Conservation (phyloP, 306 rosid genomes). For the Notholithocarpus densiflorus region DNA sequence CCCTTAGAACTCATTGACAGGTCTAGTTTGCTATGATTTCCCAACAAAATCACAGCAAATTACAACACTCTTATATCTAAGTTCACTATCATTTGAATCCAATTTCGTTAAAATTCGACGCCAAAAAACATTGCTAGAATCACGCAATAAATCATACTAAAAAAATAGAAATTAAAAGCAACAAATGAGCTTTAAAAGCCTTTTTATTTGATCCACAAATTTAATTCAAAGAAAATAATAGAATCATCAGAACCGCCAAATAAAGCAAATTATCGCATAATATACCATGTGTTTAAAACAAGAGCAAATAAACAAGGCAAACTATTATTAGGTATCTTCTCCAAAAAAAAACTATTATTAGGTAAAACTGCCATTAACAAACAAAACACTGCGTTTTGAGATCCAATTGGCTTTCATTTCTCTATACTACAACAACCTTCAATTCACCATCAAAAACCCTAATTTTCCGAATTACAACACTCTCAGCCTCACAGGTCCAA, state of each 20-base stretch:
- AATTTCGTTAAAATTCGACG: too few relatives aligned
- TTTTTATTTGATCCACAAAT: too few relatives aligned
- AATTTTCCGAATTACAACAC: conserved; percentile 13
- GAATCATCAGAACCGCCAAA: not conserved
- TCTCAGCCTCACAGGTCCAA: not conserved
- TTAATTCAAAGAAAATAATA: not conserved
- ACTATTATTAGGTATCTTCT: not conserved
- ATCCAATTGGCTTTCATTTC: not conserved
- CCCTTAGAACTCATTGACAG: not conserved
- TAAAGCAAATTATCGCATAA: too few relatives aligned
- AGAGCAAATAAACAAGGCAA: not conserved
- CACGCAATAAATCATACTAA: too few relatives aligned
- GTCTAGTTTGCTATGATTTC: too few relatives aligned
- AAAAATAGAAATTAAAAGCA: not conserved
- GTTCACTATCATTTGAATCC: too few relatives aligned
- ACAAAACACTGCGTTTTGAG: not conserved
- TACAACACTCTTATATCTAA: too few relatives aligned
- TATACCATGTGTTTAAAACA: not conserved
- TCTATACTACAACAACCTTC: not conserved
- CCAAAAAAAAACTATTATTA: not conserved
- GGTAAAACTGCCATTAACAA: not conserved
- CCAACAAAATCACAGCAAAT: not conserved
- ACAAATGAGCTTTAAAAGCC: not conserved
- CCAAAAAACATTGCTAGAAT: too few relatives aligned
- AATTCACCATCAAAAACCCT: conserved; percentile 19